Conservation (phyloP, 805 yeast species). For the Monosporozyma unispora region DNA sequence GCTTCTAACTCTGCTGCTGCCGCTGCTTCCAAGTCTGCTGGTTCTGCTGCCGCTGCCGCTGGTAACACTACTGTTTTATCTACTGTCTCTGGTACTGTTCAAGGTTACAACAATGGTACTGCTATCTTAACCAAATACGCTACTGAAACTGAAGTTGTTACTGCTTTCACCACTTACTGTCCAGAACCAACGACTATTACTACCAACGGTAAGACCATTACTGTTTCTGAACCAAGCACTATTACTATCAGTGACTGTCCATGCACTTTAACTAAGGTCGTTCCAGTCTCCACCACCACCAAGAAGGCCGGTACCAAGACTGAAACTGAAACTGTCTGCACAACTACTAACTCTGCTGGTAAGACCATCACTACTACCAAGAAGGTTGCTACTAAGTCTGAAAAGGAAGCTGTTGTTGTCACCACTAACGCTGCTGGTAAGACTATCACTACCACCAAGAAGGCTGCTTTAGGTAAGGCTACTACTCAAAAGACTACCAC, state of each 20-base stretch:
- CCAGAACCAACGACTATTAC: conserved; percentile 61
- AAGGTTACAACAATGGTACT: background rate
- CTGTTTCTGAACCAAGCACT: conserved; percentile 72
- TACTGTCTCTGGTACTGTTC: too few relatives aligned
- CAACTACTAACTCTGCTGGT: background rate
- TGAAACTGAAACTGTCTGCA: background rate
- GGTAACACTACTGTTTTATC: too few relatives aligned
- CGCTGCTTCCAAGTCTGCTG: conserved; percentile 7
- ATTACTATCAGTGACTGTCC: conserved; percentile 63
- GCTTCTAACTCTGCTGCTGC: conserved; percentile 1
- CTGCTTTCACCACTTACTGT: conserved; percentile 74
- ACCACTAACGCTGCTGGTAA: too few relatives aligned
- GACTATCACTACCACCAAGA: conserved; percentile 13
- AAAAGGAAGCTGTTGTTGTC: too few relatives aligned
- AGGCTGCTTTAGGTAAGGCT: conserved; percentile 8
- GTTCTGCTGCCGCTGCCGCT: background rate
- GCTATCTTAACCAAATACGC: background rate
- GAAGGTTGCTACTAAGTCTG: too few relatives aligned
- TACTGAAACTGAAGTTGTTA: conserved; percentile 39
- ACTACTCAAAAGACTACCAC: too few relatives aligned
- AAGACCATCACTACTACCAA: conserved; percentile 2
- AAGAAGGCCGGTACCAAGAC: background rate
- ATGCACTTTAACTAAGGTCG: conserved; percentile 45
- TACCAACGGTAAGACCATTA: conserved; percentile 59
- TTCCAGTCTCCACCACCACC: background rate